phyloP scores from a whole-genome alignment of 177 flowering plant species.

The Vitis hybrid region DNA sequence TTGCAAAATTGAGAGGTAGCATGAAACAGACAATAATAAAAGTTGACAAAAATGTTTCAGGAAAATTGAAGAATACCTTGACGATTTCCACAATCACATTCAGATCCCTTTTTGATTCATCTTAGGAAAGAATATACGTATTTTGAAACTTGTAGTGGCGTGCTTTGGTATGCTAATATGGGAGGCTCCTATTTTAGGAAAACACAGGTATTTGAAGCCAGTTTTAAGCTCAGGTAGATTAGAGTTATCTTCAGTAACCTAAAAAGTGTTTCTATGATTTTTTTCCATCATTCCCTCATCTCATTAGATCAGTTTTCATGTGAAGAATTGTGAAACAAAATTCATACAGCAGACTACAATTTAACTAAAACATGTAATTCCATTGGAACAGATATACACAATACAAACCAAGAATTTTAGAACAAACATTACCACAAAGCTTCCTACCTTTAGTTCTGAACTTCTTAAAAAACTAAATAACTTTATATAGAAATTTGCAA shows the following conservation, averaged over 20 bases:
- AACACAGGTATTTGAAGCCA: too few species aligned
- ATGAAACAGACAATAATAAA: not conserved
- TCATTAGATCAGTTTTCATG: not conserved
- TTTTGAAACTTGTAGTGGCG: not conserved
- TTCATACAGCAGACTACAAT: not conserved
- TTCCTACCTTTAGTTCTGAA: not conserved
- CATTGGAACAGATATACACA: not conserved
- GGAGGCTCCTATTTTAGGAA: too few species aligned
- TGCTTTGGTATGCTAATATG: not conserved
- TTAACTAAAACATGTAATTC: not conserved
- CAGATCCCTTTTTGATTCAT: not conserved
- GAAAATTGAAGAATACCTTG: too few species aligned
- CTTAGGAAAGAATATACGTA: not conserved
- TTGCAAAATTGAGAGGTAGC: not conserved
- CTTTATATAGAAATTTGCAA: too few species aligned
- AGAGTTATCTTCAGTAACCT: not conserved
- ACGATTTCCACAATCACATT: too few species aligned
- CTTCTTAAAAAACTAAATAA: too few species aligned
- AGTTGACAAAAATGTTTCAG: not conserved
- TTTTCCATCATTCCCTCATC: not conserved
- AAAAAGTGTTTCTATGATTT: not conserved
- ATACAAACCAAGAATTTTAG: not conserved
- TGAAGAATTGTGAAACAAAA: not conserved
- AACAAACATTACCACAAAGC: not conserved
- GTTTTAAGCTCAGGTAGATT: not conserved